These are phyloP conservation scores for Phytophthora sp. DNA, from an alignment of 352 stramenopile genomes.

Conservation along the genomic window DNA sequence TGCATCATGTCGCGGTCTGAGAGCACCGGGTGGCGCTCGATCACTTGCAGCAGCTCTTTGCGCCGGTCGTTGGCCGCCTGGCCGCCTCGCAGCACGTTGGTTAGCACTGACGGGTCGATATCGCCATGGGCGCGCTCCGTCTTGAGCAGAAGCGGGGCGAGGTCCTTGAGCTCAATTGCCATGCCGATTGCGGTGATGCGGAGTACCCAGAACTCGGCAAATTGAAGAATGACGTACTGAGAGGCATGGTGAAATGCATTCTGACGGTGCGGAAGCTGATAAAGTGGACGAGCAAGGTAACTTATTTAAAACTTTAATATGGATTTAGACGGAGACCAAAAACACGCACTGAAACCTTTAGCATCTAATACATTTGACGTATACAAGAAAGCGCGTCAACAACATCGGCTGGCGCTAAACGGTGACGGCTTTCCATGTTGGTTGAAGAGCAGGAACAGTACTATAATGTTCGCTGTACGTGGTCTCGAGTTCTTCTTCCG, in stretches of 20 bases:
- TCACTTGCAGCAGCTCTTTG: slow-evolving; percentile 47
- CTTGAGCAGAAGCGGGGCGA: slow-evolving; percentile 64
- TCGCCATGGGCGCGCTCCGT: slow-evolving; percentile 59
- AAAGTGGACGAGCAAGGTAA: neutral
- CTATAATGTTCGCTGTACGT: neutral
- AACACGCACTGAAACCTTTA: too few species aligned
- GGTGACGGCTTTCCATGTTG: neutral
- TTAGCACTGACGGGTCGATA: slow-evolving; percentile 44
- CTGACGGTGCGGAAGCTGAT: neutral
- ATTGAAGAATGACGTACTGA: slow-evolving; percentile 23
- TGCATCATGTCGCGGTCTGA: slow-evolving; percentile 53
- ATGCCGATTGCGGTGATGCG: neutral
- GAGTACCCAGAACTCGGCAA: neutral
- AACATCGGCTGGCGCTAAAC: neutral
- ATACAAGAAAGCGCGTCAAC: slow-evolving; percentile 12
- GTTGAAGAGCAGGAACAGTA: too few species aligned
- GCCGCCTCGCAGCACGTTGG: slow-evolving; percentile 41
- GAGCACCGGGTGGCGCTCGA: slow-evolving; percentile 48
- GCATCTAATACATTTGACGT: slow-evolving; percentile 26
- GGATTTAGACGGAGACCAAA: too few species aligned
- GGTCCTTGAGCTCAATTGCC: slow-evolving; percentile 60
- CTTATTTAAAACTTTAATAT: neutral
- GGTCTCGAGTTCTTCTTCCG: neutral
- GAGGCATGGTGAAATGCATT: slow-evolving; percentile 13
- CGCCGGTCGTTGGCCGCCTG: slow-evolving; percentile 44